These are phyloP conservation scores for Colletotrichum cuscutae DNA, from an alignment of 2,329 filamentous ascomycete genomes.

Conservation along the genomic window DNA sequence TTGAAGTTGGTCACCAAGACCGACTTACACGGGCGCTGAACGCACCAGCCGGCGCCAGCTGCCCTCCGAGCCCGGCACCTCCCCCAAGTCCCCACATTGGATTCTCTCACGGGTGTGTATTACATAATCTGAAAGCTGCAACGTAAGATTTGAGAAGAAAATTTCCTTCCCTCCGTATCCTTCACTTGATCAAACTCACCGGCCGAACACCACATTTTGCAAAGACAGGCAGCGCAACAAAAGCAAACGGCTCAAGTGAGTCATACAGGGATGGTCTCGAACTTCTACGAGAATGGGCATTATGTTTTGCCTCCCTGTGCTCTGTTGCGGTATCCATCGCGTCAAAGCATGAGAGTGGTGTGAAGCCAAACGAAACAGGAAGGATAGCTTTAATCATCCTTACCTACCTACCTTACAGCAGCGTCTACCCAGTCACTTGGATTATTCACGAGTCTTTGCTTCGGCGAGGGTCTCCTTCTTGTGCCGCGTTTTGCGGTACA, in stretches of 20 bases:
- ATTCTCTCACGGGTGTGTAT: neutral
- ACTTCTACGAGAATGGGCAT: neutral
- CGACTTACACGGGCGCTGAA: neutral
- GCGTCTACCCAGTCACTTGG: conserved; percentile 36
- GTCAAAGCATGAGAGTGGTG: neutral
- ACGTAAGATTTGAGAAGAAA: conserved; percentile 5
- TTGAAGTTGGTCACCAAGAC: neutral
- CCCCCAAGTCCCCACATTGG: neutral
- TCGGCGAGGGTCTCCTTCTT: conserved; percentile 32
- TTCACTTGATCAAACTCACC: neutral
- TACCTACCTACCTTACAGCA: conserved; percentile 14
- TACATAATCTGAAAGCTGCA: neutral
- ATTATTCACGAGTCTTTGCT: conserved; percentile 32
- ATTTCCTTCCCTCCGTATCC: neutral
- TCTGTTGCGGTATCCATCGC: neutral
- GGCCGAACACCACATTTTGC: neutral
- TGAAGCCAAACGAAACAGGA: neutral
- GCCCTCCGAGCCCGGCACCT: neutral
- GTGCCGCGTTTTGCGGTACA: conserved; percentile 35
- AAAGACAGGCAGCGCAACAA: neutral
- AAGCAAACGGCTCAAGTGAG: conserved; percentile 10
- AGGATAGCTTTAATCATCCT: neutral
- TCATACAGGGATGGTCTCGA: neutral
- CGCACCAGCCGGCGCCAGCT: neutral
- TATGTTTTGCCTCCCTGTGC: neutral